Percentiles rank a stretch among this genome's conserved stretches.
These are phyloP conservation scores for Ascochyta fabae DNA, from an alignment of 2,329 filamentous ascomycete species.

Conservation along the genomic window DNA sequence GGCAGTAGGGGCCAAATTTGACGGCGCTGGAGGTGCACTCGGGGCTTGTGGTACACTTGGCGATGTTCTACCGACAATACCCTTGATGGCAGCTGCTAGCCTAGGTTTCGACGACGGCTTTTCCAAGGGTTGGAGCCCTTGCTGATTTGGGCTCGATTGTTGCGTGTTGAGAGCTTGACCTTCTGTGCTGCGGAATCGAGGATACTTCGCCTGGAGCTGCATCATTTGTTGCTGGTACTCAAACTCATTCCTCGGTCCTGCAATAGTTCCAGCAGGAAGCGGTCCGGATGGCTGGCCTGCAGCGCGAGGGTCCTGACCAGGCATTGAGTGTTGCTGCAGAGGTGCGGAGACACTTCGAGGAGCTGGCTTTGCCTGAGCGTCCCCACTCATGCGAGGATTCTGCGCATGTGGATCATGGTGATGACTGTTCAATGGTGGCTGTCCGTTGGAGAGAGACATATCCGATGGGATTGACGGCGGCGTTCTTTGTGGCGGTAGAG, in stretches of 20 bases:
- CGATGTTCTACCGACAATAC: slow-evolving; percentile 34
- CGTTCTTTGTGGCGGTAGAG: not conserved
- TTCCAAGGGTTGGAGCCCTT: slow-evolving; percentile 31
- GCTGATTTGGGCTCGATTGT: slow-evolving; percentile 34
- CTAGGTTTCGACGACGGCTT: slow-evolving; percentile 36
- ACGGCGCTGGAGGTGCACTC: not conserved
- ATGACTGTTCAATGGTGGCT: not conserved
- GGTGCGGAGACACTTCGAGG: slow-evolving; percentile 19
- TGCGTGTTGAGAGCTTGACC: slow-evolving; percentile 48
- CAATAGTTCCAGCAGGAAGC: slow-evolving; percentile 17
- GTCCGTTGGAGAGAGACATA: not conserved
- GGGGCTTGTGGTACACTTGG: slow-evolving; percentile 18
- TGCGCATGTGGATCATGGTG: slow-evolving; percentile 5
- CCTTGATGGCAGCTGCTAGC: slow-evolving; percentile 57
- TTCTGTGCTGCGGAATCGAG: slow-evolving; percentile 52
- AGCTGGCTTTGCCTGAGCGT: slow-evolving; percentile 10
- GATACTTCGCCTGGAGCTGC: slow-evolving; percentile 43
- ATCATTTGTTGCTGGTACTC: slow-evolving; percentile 42
- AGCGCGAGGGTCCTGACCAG: slow-evolving; percentile 23
- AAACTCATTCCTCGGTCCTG: slow-evolving; percentile 34
- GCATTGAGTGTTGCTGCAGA: slow-evolving; percentile 14
- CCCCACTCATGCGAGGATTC: slow-evolving; percentile 20
- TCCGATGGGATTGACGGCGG: not conserved
- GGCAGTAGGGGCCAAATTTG: not conserved
- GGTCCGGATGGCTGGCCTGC: slow-evolving; percentile 16